Evolutionary conservation across 495 filamentous ascomycete genomes (phyloP), one percentile per base, ranked within the genome.

Genomic region (Neurospora africana): DNA sequence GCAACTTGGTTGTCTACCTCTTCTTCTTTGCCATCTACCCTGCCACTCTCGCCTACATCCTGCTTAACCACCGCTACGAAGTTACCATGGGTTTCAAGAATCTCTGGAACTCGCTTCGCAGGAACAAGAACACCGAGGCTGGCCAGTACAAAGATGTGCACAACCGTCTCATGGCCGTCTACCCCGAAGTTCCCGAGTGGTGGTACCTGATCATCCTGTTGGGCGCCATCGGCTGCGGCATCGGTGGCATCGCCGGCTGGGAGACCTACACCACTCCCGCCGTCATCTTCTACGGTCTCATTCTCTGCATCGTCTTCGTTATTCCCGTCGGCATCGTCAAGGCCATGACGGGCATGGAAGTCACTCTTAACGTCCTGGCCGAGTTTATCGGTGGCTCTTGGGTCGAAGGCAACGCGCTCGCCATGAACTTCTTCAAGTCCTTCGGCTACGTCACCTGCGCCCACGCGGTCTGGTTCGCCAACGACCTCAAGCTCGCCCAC

Each of bases 341-440:
- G 53, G 80, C 81, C 36, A 83, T 83, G 39, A 83, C 81, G 4
- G 81, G 81, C 4, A 73, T 82, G 23, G 79, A 82, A 69, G 78
- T 82, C 5, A 79, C 76, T 1, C 74, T 83, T 23, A 81, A 78
- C 39, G 79, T 83, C 9, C 74, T 83, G 21, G 81, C 81, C 58
- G 81, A 83, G 73, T 83, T 83, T 71, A 81, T 83, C 69, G 81
- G 81, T 10, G 81, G 81, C 3, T 76, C 78, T 5, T 76, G 72
- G 4, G 79, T 80, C 3, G 71, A 75, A 2, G 79, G 79, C 68
- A 81, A 83, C 33, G 76, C 79, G 15, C 74, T 83, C 71, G 80
- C 79, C 67, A 81, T 83, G 81, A 82, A 82, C 75, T 83, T 74
- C 74, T 82, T 83, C 78, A 83, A 83, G 74, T 74, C 79, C 8